Evolutionary conservation across 345 rosid species (phyloP).

Genomic region (Ailanthus altissimus): DNA sequence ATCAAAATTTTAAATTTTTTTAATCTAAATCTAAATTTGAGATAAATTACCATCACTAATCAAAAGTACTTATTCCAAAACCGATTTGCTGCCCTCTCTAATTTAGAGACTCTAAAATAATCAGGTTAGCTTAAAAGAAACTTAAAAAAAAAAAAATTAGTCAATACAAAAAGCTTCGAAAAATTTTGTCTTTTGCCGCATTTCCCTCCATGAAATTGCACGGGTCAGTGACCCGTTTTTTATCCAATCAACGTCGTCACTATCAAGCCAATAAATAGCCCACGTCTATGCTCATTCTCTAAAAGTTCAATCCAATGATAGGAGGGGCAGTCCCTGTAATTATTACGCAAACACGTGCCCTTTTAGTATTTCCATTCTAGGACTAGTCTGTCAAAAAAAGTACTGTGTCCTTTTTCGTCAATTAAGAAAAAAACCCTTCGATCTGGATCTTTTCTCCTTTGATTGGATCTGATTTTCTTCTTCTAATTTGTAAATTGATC

Average conservation of each 20-base stretch:
- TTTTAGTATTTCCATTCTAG: constrained; percentile 15
- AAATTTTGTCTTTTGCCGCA: too few relatives aligned
- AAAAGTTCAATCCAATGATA: neutral
- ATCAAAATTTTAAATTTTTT: too few relatives aligned
- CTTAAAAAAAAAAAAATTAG: too few relatives aligned
- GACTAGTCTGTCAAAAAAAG: neutral
- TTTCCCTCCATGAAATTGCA: neutral
- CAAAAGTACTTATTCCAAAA: too few relatives aligned
- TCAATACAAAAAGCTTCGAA: too few relatives aligned
- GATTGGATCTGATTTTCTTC: constrained; percentile 20
- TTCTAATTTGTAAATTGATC: constrained; percentile 1
- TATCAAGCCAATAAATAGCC: neutral
- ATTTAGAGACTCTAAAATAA: too few relatives aligned
- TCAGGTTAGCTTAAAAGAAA: too few relatives aligned
- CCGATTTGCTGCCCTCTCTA: too few relatives aligned
- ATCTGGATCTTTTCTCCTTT: constrained; percentile 21
- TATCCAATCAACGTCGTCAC: neutral
- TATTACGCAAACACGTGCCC: constrained; percentile 28
- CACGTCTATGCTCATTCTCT: neutral
- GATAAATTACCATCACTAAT: too few relatives aligned
- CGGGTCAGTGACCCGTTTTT: constrained; percentile 2
- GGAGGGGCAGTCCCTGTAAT: constrained; percentile 35
- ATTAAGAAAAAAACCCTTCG: constrained; percentile 13
- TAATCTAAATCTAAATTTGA: too few relatives aligned
- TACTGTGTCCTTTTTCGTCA: constrained; percentile 23